Conservation (phyloP, 1,139 yeast genomes). For the Lodderomyces metapsilosis region DNA sequence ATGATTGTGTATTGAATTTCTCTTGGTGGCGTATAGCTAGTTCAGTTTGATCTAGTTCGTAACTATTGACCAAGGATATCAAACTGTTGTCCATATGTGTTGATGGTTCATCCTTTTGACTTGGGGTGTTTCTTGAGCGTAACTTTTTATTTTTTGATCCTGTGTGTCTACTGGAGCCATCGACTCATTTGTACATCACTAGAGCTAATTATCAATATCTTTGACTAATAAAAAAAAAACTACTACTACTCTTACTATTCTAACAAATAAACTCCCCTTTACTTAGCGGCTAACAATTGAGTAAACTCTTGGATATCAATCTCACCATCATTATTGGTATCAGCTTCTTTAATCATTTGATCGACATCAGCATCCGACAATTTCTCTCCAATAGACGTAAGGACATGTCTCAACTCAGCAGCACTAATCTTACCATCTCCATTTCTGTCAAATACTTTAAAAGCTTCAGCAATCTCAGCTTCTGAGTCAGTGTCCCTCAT, state of each 20-base stretch:
- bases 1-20: not conserved
- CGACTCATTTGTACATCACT: too few species aligned
- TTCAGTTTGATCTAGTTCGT: not conserved
- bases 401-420: constrained; percentile 93
- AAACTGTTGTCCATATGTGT: constrained; percentile 2
- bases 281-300: constrained; percentile 60
- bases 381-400: constrained; percentile 95
- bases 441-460: constrained; percentile 89
- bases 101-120: not conserved
- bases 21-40: not conserved
- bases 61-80: not conserved
- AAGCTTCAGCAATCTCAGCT: constrained; percentile 96
- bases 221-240: too few species aligned
- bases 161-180: too few species aligned
- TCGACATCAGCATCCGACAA: constrained; percentile 94
- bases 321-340: constrained; percentile 92
- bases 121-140: too few species aligned
- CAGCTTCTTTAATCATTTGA: constrained; percentile 95
- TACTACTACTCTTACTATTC: not conserved
- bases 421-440: constrained; percentile 97
- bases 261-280: constrained; percentile 10
- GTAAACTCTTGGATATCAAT: constrained; percentile 96
- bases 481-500: constrained; percentile 95
- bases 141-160: not conserved
- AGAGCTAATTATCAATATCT: too few species aligned